Percentiles rank a stretch among this genome's conserved stretches.
Conservation (phyloP, 345 rosid genomes). For the Salix viminalis region DNA sequence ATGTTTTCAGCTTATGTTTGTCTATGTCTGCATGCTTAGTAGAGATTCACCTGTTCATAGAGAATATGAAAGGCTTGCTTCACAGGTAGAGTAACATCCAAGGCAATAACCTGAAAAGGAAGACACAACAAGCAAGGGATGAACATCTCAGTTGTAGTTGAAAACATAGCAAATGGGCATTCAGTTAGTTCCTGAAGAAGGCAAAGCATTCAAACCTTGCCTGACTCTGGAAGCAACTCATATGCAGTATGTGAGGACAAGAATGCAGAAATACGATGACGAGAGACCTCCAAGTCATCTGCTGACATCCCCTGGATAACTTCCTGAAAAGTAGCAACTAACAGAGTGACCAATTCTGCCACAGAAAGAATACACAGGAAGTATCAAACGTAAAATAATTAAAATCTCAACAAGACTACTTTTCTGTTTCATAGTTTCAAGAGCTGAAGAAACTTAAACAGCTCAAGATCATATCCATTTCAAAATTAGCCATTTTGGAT, state of each 20-base stretch:
- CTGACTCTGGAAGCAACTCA: constrained; percentile 37
- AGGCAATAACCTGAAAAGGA: constrained; percentile 64
- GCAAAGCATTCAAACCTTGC: constrained; percentile 35
- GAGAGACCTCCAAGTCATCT: constrained; percentile 68
- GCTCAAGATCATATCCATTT: neutral
- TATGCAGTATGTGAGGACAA: constrained; percentile 28
- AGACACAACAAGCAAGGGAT: constrained; percentile 2
- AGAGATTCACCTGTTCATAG: constrained; percentile 75
- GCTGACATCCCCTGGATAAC: constrained; percentile 49
- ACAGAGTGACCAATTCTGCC: constrained; percentile 11
- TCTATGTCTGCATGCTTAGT: neutral
- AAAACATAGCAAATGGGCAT: constrained; percentile 4
- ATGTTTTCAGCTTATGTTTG: neutral
- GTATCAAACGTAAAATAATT: neutral
- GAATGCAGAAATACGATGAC: constrained; percentile 50
- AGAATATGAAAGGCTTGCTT: constrained; percentile 98
- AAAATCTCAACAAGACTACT: neutral
- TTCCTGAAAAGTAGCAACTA: constrained; percentile 41
- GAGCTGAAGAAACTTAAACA: neutral
- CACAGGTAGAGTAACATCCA: constrained; percentile 92
- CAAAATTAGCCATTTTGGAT: neutral
- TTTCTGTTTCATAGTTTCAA: neutral
- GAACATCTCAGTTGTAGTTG: neutral
- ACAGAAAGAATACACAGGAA: neutral
- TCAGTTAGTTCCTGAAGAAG: constrained; percentile 15